Conservation (phyloP, 768 basidiomycete species). For the Kwoniella sp. region DNA sequence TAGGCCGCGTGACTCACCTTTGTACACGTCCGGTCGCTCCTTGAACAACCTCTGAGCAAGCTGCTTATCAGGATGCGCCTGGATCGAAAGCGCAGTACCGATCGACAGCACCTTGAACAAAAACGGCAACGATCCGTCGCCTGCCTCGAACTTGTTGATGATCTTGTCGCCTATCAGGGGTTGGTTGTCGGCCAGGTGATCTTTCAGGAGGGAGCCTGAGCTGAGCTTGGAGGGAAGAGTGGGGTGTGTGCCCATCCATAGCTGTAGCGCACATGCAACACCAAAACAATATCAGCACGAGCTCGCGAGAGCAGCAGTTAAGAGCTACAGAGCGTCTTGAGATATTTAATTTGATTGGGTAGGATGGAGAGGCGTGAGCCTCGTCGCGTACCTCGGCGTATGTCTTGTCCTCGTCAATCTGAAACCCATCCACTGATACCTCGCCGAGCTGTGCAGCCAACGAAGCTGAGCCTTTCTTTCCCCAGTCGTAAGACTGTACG, state of each 20-base stretch:
- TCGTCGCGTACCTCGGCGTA: constrained; percentile 81
- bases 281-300: too few relatives aligned
- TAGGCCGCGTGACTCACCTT: constrained; percentile 64
- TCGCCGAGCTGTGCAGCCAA: constrained; percentile 85
- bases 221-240: constrained; percentile 66
- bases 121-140: constrained; percentile 79
- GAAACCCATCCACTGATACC: constrained; percentile 67
- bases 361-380: too few relatives aligned
- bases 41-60: constrained; percentile 72
- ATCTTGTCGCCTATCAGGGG: constrained; percentile 69
- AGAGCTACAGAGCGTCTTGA: too few relatives aligned
- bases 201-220: constrained; percentile 60
- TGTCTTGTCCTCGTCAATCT: constrained; percentile 69
- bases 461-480: constrained; percentile 74
- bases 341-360: too few relatives aligned
- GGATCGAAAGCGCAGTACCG: constrained; percentile 83
- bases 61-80: constrained; percentile 86
- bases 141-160: constrained; percentile 59
- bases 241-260: constrained; percentile 99
- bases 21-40: constrained; percentile 80
- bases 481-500: constrained; percentile 92
- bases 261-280: constrained; percentile 58
- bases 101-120: constrained; percentile 91
- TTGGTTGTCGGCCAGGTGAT: constrained; percentile 69
- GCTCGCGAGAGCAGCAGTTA: neutral